Base-by-base conservation (phyloP, 2,329 filamentous ascomycete genomes). In the Gnomoniopsis sp. region DNA sequence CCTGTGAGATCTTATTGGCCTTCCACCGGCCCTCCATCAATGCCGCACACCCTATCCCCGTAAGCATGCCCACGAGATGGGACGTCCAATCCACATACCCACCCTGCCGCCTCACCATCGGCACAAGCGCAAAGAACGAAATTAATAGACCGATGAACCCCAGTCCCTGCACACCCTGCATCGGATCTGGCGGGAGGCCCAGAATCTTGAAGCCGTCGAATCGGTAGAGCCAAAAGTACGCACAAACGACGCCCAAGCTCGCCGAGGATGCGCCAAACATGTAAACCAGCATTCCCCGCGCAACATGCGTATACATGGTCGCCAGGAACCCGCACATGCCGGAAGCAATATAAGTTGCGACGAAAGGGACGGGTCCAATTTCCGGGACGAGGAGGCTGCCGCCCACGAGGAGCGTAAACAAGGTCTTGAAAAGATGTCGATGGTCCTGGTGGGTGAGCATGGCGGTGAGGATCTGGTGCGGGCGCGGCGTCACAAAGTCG, bases 241-340 rank as follows among this genome's bases (percentile, higher is more conserved):
- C 85, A 1, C 79, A 80, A 8, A 82, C 69, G 22, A 90, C 67
- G 22, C 87, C 88, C 62, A 84, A 80, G 6, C 87, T 75, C 38
- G 83, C 84, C 12, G 85, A 87, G 7, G 86, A 89, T 1, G 86
- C 86, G n/a, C 89, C 89, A 11, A 89, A 75, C 41, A 85, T 77
- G 54, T 76, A 72, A 14, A 72, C 68, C 51, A 85, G 66, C 65
- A 75, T 71, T 15, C 76, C 73, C 52, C 75, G 68, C 55, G 82
- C 68, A 49, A 82, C 79, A 58, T 81, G 76, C 49, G 72, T 71
- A 30, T 74, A 66, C 59, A 91, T 74, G 48, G 83, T 85, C n/a
- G 78, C 74, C 61, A 87, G 79, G 60, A 83, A 85, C 10, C 83
- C 85, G 1, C 85, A 47, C 1, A 79, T 76, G 54, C 87, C 88